These are phyloP conservation scores for Sporothrix protearum DNA, from an alignment of 2,329 filamentous ascomycete genomes.

Conservation along the genomic window DNA sequence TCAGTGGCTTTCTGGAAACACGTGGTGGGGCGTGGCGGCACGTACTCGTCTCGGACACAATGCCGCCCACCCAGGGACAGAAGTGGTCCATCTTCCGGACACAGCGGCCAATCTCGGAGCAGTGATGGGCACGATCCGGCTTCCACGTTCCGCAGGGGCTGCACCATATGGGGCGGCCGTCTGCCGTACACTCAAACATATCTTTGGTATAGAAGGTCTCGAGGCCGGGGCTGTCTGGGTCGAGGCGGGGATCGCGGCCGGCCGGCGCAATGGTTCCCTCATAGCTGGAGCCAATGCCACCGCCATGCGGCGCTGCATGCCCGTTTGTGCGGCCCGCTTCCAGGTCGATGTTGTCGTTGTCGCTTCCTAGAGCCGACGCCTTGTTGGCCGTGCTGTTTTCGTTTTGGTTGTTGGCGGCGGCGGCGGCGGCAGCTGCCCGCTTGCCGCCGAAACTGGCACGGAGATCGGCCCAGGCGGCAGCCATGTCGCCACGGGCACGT, in stretches of 20 bases:
- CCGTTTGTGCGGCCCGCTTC: conserved; percentile 25
- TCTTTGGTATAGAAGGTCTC: conserved; percentile 78
- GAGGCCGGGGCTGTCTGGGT: conserved; percentile 63
- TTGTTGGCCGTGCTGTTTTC: conserved; percentile 21
- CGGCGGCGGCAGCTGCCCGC: background rate
- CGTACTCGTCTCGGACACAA: conserved; percentile 75
- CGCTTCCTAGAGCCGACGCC: background rate
- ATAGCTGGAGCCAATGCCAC: conserved; percentile 16
- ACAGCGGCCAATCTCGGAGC: conserved; percentile 74
- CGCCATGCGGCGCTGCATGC: background rate
- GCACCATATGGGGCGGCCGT: conserved; percentile 86
- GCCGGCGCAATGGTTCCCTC: conserved; percentile 6
- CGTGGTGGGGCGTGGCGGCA: conserved; percentile 13
- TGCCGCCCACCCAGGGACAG: conserved; percentile 94
- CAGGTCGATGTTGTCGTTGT: conserved; percentile 28
- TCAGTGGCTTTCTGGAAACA: background rate
- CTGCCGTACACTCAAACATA: conserved; percentile 75
- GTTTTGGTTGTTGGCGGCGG: conserved; percentile 25
- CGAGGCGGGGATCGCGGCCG: conserved; percentile 40
- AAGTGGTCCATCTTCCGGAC: conserved; percentile 92
- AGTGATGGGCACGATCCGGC: conserved; percentile 82
- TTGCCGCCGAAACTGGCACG: conserved; percentile 11
- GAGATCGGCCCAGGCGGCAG: background rate
- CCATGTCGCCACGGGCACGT: background rate
- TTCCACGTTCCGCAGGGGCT: conserved; percentile 82